Percentiles rank a stretch among this genome's conserved stretches.
Evolutionary conservation across 2,329 filamentous ascomycete genomes (phyloP).

Genomic region (Myriosclerotinia scirpicola): DNA sequence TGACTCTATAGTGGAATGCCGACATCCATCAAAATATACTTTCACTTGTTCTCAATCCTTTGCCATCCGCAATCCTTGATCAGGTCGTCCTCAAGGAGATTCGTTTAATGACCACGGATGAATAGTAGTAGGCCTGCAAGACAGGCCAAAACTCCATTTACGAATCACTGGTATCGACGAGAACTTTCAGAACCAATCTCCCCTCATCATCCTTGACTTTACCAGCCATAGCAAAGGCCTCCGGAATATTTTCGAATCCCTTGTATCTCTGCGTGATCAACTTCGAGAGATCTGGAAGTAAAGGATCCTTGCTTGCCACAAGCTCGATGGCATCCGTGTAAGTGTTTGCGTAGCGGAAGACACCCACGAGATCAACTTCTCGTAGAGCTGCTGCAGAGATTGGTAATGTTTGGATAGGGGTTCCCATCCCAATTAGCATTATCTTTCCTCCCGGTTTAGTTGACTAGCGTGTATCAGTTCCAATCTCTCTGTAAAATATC

Average conservation of each 20-base stretch:
- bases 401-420: constrained; percentile 71
- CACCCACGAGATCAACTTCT: constrained; percentile 74
- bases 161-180: constrained; percentile 34
- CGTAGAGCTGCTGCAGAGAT: constrained; percentile 70
- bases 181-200: constrained; percentile 40
- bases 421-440: constrained; percentile 78
- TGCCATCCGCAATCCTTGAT: neutral
- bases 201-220: constrained; percentile 49
- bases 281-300: constrained; percentile 70
- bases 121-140: neutral
- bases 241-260: constrained; percentile 75
- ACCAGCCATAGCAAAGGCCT: constrained; percentile 85
- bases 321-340: constrained; percentile 91
- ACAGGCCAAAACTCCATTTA: neutral
- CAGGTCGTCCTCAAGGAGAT: neutral
- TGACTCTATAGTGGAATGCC: neutral
- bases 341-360: constrained; percentile 76
- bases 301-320: constrained; percentile 66
- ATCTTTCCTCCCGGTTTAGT: constrained; percentile 69
- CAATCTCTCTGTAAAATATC: constrained; percentile 45
- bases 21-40: neutral
- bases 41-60: neutral
- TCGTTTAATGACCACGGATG: neutral
- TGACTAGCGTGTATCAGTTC: constrained; percentile 43
- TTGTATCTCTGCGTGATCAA: constrained; percentile 83